Conservation (phyloP, 805 yeast genomes). For the Pichia insulana region DNA sequence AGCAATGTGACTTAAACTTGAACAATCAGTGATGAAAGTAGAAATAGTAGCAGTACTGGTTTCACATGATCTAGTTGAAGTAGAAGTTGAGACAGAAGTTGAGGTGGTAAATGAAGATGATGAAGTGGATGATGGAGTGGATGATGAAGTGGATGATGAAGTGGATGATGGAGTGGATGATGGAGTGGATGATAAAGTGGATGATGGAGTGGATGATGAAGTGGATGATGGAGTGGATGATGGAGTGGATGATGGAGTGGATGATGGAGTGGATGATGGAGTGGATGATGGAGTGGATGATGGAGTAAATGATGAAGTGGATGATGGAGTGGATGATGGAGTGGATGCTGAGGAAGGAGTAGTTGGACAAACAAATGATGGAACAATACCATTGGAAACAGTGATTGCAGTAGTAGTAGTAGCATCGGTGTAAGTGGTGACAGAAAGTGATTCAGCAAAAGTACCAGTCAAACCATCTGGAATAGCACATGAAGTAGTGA, state of each 20-base stretch:
- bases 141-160: not conserved
- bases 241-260: not conserved
- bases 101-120: not conserved
- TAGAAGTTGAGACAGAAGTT: conserved; percentile 1
- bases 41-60: not conserved
- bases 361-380: conserved; percentile 4
- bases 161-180: not conserved
- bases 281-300: too few species aligned
- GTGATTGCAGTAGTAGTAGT: too few species aligned
- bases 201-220: conserved; percentile 3
- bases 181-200: conserved; percentile 5
- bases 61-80: not conserved
- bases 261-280: not conserved
- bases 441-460: too few species aligned
- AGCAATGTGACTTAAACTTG: not conserved
- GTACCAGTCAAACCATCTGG: too few species aligned
- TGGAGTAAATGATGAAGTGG: conserved; percentile 1
- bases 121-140: not conserved
- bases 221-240: conserved; percentile 1
- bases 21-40: conserved; percentile 2
- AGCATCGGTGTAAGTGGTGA: too few species aligned
- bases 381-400: too few species aligned
- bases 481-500: too few species aligned
- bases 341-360: not conserved
- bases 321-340: not conserved